Conservation (phyloP, 495 filamentous ascomycete genomes). For the Achaetomiella virescens region DNA sequence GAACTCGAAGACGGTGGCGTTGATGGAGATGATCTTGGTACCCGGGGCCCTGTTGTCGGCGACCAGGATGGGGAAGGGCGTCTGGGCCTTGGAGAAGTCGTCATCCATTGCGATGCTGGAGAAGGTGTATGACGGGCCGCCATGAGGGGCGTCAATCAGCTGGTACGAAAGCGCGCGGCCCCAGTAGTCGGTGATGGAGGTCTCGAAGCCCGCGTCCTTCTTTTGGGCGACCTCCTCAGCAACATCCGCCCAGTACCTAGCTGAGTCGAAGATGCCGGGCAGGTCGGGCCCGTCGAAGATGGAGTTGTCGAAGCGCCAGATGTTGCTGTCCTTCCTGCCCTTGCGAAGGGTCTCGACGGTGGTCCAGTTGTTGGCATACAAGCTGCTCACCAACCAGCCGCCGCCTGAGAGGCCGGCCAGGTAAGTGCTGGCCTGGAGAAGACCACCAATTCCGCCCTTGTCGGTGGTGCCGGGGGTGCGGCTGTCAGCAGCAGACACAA, state of each 20-base stretch:
- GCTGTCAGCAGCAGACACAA: constrained; percentile 75
- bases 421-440: constrained; percentile 82
- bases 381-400: constrained; percentile 78
- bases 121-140: constrained; percentile 76
- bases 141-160: constrained; percentile 69
- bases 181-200: constrained; percentile 86
- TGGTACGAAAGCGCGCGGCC: constrained; percentile 73
- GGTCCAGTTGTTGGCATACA: constrained; percentile 88
- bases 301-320: constrained; percentile 74
- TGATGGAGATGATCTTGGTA: constrained; percentile 57
- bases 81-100: constrained; percentile 61
- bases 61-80: constrained; percentile 79
- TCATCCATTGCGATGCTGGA: constrained; percentile 71
- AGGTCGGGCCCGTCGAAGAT: constrained; percentile 54
- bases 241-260: constrained; percentile 64
- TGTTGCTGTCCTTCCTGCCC: constrained; percentile 44
- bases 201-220: constrained; percentile 62
- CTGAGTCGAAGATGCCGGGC: constrained; percentile 36
- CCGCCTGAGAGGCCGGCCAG: constrained; percentile 81
- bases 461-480: constrained; percentile 61
- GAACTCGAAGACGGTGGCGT: constrained; percentile 81
- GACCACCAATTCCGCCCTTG: constrained; percentile 69
- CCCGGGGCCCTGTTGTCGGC: constrained; percentile 67
- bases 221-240: constrained; percentile 58
- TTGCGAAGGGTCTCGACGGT: constrained; percentile 58